Percentiles rank a stretch among this genome's conserved stretches.
Evolutionary conservation across 352 stramenopile species (phyloP).

Genomic region (Globisporangium radiosum): DNA sequence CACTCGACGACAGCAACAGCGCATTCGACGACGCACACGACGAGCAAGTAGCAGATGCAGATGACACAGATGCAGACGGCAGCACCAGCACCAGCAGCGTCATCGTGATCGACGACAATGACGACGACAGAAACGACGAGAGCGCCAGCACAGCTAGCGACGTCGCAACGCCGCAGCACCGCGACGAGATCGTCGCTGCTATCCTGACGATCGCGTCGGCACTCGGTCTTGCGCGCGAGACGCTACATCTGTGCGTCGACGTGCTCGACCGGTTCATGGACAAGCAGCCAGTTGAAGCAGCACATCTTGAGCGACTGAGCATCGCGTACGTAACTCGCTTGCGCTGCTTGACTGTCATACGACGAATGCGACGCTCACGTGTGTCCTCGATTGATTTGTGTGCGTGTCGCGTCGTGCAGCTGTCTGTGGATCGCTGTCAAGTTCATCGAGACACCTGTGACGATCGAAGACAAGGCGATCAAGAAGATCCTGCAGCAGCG

Average conservation of each 20-base stretch:
- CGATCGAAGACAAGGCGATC: slow-evolving; percentile 47
- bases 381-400: background rate
- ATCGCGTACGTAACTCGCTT: slow-evolving; percentile 34
- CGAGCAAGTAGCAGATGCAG: background rate
- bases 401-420: slow-evolving; percentile 12
- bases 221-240: slow-evolving; percentile 49
- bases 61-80: background rate
- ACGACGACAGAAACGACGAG: background rate
- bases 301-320: slow-evolving; percentile 43
- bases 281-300: slow-evolving; percentile 13
- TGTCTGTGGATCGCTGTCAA: slow-evolving; percentile 73
- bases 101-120: background rate
- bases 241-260: slow-evolving; percentile 48
- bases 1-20: background rate
- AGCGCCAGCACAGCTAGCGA: slow-evolving; percentile 9
- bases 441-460: slow-evolving; percentile 56
- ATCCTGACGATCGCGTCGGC: slow-evolving; percentile 62
- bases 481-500: slow-evolving; percentile 57
- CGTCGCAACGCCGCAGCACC: slow-evolving; percentile 26
- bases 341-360: background rate
- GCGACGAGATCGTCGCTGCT: slow-evolving; percentile 58
- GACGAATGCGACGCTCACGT: background rate
- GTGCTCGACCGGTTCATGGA: slow-evolving; percentile 48
- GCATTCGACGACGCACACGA: background rate
- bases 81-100: background rate